Evolutionary conservation across 306 rosid genomes (phyloP).

Genomic region (Neltuma alba): DNA sequence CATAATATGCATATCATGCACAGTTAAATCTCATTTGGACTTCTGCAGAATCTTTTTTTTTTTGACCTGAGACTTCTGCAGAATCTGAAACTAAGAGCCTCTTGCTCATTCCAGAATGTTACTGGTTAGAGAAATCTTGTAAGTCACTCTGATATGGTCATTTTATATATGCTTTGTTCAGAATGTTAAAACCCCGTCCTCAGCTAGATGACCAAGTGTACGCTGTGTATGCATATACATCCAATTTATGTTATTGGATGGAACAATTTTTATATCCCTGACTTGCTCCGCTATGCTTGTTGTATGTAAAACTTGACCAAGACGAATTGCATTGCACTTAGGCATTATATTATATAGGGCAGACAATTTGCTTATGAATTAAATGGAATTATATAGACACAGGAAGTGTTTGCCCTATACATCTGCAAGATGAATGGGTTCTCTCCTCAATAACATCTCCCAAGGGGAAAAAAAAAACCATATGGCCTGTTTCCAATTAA

Average conservation of each 20-base stretch:
- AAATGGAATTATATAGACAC: background rate
- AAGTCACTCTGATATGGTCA: background rate
- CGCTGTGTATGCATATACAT: background rate
- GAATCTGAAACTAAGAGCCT: conserved; percentile 27
- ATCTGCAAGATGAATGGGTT: background rate
- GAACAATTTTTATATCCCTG: background rate
- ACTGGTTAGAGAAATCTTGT: conserved; percentile 11
- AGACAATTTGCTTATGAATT: background rate
- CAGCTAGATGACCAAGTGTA: background rate
- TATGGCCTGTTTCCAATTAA: background rate
- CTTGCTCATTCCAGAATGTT: background rate
- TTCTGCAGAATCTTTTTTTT: no score
- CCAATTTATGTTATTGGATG: background rate
- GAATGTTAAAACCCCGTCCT: background rate
- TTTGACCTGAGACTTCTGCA: no score
- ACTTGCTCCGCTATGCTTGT: background rate
- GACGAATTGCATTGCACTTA: conserved; percentile 7
- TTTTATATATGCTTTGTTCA: background rate
- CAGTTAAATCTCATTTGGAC: conserved; percentile 10
- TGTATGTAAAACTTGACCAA: conserved; percentile 9
- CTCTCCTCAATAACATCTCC: background rate
- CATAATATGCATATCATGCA: background rate
- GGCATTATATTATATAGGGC: background rate
- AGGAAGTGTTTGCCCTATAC: background rate
- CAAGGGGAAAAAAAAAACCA: background rate